Evolutionary conservation across 495 filamentous ascomycete genomes (phyloP).

Genomic region (Neurospora africana): DNA sequence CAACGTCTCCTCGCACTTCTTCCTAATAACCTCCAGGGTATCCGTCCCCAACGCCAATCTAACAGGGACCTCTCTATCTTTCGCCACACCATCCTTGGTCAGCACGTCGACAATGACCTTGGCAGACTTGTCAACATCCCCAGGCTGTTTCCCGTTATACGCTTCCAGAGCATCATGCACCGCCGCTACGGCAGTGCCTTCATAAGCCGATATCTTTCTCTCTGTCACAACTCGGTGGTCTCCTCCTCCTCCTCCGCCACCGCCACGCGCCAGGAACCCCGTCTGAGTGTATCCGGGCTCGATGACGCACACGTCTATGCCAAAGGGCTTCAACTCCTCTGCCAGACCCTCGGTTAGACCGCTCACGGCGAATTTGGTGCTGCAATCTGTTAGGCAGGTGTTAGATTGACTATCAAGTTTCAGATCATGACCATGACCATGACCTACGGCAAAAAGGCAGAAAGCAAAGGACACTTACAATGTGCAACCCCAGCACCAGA

Average conservation of each 20-base stretch:
- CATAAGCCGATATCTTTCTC: constrained; percentile 21
- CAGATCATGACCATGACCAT: neutral
- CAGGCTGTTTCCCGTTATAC: constrained; percentile 27
- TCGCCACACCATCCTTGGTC: constrained; percentile 26
- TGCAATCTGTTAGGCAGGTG: constrained; percentile 20
- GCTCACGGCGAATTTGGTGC: constrained; percentile 35
- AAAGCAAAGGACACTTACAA: constrained; percentile 11
- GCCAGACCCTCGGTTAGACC: constrained; percentile 31
- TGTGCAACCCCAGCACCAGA: constrained; percentile 18
- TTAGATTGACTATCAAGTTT: neutral
- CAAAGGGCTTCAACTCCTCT: constrained; percentile 32
- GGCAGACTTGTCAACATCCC: constrained; percentile 36
- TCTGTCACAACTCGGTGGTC: constrained; percentile 21
- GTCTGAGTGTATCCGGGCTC: constrained; percentile 41
- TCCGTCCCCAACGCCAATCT: constrained; percentile 27
- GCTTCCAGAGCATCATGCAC: constrained; percentile 11
- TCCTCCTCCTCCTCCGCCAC: constrained; percentile 1
- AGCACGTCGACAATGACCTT: constrained; percentile 36
- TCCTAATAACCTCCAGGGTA: constrained; percentile 15
- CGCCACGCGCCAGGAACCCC: constrained; percentile 14
- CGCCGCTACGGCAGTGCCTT: constrained; percentile 12
- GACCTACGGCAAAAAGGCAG: no score
- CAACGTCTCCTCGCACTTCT: constrained; percentile 23
- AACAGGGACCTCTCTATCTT: constrained; percentile 22
- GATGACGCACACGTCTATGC: constrained; percentile 32